Percentiles rank a stretch among this genome's conserved stretches.
Evolutionary conservation across 140 eudicot genomes (phyloP).

Genomic region (Erigeron philadelphicus): DNA sequence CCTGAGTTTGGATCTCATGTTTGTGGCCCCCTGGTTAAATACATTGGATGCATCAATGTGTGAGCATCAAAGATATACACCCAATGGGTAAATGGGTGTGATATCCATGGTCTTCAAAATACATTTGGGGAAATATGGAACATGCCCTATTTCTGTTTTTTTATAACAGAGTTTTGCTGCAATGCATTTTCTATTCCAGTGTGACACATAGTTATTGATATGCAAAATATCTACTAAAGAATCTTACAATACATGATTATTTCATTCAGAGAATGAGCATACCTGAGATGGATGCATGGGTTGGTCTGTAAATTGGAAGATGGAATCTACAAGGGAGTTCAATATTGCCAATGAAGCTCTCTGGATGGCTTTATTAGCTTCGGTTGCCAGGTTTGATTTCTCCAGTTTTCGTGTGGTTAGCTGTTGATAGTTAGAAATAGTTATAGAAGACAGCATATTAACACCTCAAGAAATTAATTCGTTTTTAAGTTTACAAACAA

Average conservation of each 20-base stretch:
- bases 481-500: neutral
- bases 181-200: too few relatives aligned
- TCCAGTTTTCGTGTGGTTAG: neutral
- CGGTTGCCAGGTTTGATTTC: constrained; percentile 14
- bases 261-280: neutral
- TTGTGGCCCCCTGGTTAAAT: too few relatives aligned
- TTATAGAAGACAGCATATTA: neutral
- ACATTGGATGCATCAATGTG: too few relatives aligned
- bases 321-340: constrained; percentile 36
- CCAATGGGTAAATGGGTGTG: too few relatives aligned
- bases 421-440: neutral
- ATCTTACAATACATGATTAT: too few relatives aligned
- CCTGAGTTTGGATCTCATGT: too few relatives aligned
- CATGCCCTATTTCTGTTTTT: too few relatives aligned
- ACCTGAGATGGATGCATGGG: constrained; percentile 51
- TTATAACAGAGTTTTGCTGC: too few relatives aligned
- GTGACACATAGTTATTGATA: neutral
- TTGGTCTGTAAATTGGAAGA: constrained; percentile 44
- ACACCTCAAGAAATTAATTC: neutral
- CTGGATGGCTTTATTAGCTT: constrained; percentile 30
- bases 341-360: constrained; percentile 24
- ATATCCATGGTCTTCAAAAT: too few relatives aligned
- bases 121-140: too few relatives aligned
- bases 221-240: neutral
- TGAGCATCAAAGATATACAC: too few relatives aligned